Base-by-base conservation (phyloP, 371 early-diverging fungal species). In the Mortierella sp. region DNA sequence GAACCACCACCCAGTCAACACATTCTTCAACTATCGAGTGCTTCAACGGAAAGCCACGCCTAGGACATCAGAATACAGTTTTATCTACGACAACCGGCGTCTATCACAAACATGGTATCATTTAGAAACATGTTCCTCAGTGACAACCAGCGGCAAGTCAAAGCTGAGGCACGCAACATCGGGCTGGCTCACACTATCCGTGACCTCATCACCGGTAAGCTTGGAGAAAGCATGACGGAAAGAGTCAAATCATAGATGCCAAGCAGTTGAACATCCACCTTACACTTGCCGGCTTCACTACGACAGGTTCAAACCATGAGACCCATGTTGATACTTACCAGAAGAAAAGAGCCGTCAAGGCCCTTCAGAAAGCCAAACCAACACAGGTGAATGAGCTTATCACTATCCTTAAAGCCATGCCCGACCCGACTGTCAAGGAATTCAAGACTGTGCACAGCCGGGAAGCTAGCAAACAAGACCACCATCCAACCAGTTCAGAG, bases 391-490 rank as follows among this genome's bases (percentile, higher is more conserved):
- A 73, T 21, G 65, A 76, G 5, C 46, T 76, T 21, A 76, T 81
- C 19, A 39, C 56, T 10, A 59, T 81, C 14, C 59, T 81, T 14
- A 81, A 81, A 19, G 79, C 79, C 43, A 81, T 81, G 81, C 81
- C 81, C 3, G 79, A 81, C 18, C 81, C 79, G 23, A 54, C 68
- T 16, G 52, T 73, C 12, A 57, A 56, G 10, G 64, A 80, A 42
- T 72, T 78, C 51, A 73, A 78, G 43, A 51, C 67, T 9, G 64
- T 67, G 4, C 67, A 66, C 48, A 41, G 41, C 38, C 61, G 67
- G 27, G 66, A 72, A 10, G 55, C 48, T 27, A 66, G 62, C 43
- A 66, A 48, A 18, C 54, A 59, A 9, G 62, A 60, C 8, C 43
- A 43, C 4, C 54, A 43, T n/a, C 38, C 41, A 49, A 34, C 19